phyloP scores from a whole-genome alignment of 2,329 filamentous ascomycete genomes.

The Aschersonia sp. region DNA sequence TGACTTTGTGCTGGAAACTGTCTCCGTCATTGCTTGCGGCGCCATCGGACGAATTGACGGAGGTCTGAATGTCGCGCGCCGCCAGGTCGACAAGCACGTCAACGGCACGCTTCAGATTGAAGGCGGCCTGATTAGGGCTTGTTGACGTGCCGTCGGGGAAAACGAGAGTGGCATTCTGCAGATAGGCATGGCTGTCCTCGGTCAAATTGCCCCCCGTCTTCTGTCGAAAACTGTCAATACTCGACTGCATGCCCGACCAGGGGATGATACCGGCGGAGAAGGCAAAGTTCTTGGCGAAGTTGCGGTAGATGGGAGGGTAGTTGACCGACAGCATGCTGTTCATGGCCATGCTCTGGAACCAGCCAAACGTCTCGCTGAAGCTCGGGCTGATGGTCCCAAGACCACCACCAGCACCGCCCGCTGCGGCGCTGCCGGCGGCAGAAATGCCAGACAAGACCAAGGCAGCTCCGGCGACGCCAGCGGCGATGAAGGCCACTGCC shows the following conservation, averaged over 20 bases:
- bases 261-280: constrained; percentile 78
- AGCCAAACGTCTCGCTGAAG: constrained; percentile 72
- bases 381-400: constrained; percentile 58
- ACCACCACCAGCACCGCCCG: constrained; percentile 27
- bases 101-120: constrained; percentile 41
- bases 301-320: constrained; percentile 76
- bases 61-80: constrained; percentile 35
- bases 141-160: constrained; percentile 46
- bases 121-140: constrained; percentile 21
- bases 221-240: constrained; percentile 72
- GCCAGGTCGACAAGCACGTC: constrained; percentile 31
- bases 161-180: constrained; percentile 63
- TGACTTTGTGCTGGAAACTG: constrained; percentile 37
- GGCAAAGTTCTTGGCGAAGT: constrained; percentile 83
- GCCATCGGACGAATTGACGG: constrained; percentile 21
- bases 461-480: constrained; percentile 73
- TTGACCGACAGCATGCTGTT: constrained; percentile 92
- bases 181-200: constrained; percentile 56
- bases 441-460: constrained; percentile 59
- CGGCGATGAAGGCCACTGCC: constrained; percentile 71
- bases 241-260: constrained; percentile 64
- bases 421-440: constrained; percentile 45
- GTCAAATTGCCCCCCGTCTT: constrained; percentile 79
- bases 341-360: constrained; percentile 88
- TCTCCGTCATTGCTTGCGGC: constrained; percentile 11